phyloP scores from a whole-genome alignment of 2,329 filamentous ascomycete species.

The Trematosphaeria pertusa region DNA sequence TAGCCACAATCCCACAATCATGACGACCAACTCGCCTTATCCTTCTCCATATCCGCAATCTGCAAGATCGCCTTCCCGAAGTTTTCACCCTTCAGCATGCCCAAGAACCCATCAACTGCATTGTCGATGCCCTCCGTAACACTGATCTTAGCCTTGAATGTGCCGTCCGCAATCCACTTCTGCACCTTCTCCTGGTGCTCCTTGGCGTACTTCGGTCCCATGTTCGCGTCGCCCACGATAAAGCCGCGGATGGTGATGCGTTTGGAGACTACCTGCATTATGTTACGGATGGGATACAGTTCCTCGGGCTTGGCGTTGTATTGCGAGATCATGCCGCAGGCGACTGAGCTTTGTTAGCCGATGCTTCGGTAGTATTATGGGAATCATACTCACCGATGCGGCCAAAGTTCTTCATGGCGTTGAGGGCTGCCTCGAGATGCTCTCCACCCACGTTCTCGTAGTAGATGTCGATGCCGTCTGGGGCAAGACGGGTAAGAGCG shows the following conservation, averaged over 20 bases:
- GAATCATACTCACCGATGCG: conserved; percentile 63
- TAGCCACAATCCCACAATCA: too few relatives aligned
- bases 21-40: too few relatives aligned
- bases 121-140: conserved; percentile 81
- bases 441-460: conserved; percentile 83
- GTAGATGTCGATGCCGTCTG: conserved; percentile 82
- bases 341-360: conserved; percentile 39
- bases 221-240: conserved; percentile 70
- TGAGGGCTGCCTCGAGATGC: conserved; percentile 72
- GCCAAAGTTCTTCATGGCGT: conserved; percentile 68
- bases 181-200: conserved; percentile 79
- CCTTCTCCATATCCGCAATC: conserved; percentile 54
- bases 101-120: conserved; percentile 74
- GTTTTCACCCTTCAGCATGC: conserved; percentile 79
- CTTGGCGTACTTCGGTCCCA: conserved; percentile 69
- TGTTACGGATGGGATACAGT: conserved; percentile 70
- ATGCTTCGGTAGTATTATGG: not conserved
- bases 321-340: conserved; percentile 72
- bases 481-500: conserved; percentile 73
- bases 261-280: conserved; percentile 71
- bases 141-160: conserved; percentile 72
- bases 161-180: conserved; percentile 78
- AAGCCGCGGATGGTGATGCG: conserved; percentile 77
- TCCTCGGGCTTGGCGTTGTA: conserved; percentile 71
- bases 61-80: conserved; percentile 86